Evolutionary conservation across 2,329 filamentous ascomycete species (phyloP).

Genomic region (Alternaria solani): DNA sequence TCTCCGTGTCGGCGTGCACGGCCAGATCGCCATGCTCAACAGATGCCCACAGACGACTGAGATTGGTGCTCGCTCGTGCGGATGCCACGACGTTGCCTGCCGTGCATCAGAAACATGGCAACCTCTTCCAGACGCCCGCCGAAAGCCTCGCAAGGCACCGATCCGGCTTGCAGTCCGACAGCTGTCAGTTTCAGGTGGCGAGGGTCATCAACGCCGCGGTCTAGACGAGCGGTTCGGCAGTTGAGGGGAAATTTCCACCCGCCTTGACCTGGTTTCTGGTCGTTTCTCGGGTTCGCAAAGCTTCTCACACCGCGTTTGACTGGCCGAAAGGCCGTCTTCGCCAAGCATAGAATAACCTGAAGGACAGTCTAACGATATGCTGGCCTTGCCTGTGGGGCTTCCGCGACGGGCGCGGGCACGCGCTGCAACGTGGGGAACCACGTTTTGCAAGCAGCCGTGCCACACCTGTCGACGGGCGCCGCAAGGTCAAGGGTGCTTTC

Average conservation of each 20-base stretch:
- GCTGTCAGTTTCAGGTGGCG: conserved; percentile 24
- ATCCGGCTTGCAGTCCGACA: conserved; percentile 25
- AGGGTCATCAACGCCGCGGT: conserved; percentile 18
- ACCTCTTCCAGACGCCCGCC: conserved; percentile 25
- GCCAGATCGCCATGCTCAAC: conserved; percentile 31
- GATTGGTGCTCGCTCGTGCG: conserved; percentile 26
- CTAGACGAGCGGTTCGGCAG: conserved; percentile 36
- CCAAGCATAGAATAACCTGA: conserved; percentile 23
- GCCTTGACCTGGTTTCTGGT: conserved; percentile 23
- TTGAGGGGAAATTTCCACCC: conserved; percentile 23
- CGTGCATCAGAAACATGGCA: conserved; percentile 22
- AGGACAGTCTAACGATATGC: conserved; percentile 36
- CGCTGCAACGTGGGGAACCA: conserved; percentile 47
- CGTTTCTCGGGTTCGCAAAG: conserved; percentile 22
- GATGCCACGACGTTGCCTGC: conserved; percentile 18
- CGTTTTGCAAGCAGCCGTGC: conserved; percentile 33
- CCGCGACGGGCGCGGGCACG: conserved; percentile 36
- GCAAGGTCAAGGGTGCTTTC: conserved; percentile 21
- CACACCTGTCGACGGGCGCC: conserved; percentile 31
- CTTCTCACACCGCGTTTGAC: conserved; percentile 16
- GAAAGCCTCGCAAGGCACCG: conserved; percentile 26
- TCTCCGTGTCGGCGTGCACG: conserved; percentile 12
- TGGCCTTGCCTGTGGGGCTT: conserved; percentile 31
- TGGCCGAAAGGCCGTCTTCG: conserved; percentile 14
- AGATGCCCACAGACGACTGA: conserved; percentile 22